These are phyloP conservation scores for Botrytis elliptica DNA, from an alignment of 2,329 filamentous ascomycete species.

Conservation along the genomic window DNA sequence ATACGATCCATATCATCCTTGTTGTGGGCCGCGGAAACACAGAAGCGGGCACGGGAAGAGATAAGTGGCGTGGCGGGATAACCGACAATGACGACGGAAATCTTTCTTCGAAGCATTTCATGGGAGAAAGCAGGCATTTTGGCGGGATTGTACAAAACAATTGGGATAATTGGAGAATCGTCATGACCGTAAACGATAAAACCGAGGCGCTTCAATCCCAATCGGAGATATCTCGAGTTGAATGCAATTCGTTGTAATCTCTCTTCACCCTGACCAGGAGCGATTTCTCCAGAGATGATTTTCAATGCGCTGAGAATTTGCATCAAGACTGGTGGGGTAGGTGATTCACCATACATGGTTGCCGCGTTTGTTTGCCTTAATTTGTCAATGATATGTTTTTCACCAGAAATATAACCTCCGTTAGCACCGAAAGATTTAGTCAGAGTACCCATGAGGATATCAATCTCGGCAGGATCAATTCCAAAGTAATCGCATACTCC, in stretches of 20 bases:
- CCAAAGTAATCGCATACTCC: conserved; percentile 98
- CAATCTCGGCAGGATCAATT: conserved; percentile 81
- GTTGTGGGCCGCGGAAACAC: conserved; percentile 92
- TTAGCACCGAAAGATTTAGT: conserved; percentile 99
- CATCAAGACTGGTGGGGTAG: conserved; percentile 81
- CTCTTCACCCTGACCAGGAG: conserved; percentile 91
- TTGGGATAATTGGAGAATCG: conserved; percentile 92
- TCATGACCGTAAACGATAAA: conserved; percentile 98
- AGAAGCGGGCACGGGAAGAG: conserved; percentile 92
- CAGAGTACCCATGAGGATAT: conserved; percentile 96
- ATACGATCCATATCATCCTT: conserved; percentile 96
- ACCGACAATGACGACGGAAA: conserved; percentile 94
- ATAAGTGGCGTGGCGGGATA: conserved; percentile 96
- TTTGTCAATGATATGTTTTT: conserved; percentile 90
- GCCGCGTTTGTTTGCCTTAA: conserved; percentile 82
- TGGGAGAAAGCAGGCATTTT: conserved; percentile 99
- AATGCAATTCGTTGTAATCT: conserved; percentile 93
- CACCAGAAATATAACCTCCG: conserved; percentile 88
- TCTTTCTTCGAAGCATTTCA: conserved; percentile 97
- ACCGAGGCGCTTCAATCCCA: conserved; percentile 93
- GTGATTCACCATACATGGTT: conserved; percentile 82
- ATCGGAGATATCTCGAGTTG: conserved; percentile 96
- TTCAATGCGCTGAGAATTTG: conserved; percentile 86
- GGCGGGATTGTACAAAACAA: conserved; percentile 95
- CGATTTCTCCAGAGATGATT: conserved; percentile 84